Base-by-base conservation (phyloP, 1,284 basidiomycete genomes). In the Cutaneotrichosporon cavernicola region DNA sequence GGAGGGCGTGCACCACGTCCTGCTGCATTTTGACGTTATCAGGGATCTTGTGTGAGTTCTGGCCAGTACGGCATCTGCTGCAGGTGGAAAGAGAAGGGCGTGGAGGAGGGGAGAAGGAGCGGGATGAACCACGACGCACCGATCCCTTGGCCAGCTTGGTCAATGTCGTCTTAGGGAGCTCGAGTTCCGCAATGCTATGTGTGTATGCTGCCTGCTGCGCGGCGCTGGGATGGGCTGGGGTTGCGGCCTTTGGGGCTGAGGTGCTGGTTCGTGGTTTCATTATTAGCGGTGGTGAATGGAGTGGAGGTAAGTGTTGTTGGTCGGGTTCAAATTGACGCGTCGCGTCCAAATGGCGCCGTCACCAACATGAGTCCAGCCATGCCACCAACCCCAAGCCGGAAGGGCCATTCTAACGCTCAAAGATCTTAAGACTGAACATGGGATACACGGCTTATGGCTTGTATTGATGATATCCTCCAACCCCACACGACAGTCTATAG, bases 21-120 rank as follows among this genome's bases (percentile, higher is more conserved):
- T 92, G 93, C 72, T 92, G 90, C 65, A 96, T 80, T 75, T 94
- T 92, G 5, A 89, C 86, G 69, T 87, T 88, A 10, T 92, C 90
- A 5, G 92, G 90, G 14, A 95, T 82, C 92, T 94, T 69, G 21
- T 1, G 52, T 67, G 56, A 64, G 61, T 38, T 8, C 8, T 26
- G 26, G 1, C 26, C 26, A 26, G 26, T 26, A 46, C 43, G 18
- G 21, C 18, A 21, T 26, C 26, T 26, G 26, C 26, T 26, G 26
- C 26, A 26, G 50, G 14, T 4, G 26, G 22, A 30, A 13, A 8
- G 30, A 26, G 31, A 36, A 6, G 14, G 18, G 31, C 11, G 49
- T 26, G 18, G 56, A 57, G 32, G 22, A 26, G 50, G n/a, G 6
- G 5, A 11, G n/a, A 26, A 21, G 46, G 26, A 7, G 26, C 34